These are phyloP conservation scores for Eucalyptus polyanthemos DNA, from an alignment of 345 rosid genomes.

Conservation along the genomic window DNA sequence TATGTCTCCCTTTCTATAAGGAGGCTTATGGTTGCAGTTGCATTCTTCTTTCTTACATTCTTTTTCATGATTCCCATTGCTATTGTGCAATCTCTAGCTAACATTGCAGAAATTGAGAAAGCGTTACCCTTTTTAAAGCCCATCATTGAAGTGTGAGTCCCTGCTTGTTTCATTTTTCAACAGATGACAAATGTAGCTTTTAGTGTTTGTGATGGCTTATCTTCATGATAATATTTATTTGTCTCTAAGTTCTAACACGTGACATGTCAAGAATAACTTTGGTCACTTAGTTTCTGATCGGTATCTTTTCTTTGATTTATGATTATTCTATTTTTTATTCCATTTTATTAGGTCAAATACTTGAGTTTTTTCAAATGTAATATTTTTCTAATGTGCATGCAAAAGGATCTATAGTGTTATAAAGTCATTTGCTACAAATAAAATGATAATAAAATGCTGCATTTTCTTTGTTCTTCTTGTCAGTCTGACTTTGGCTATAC, in stretches of 20 bases:
- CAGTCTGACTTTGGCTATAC: background rate
- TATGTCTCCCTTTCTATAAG: slow-evolving; percentile 72
- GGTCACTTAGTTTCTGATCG: background rate
- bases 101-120: slow-evolving; percentile 86
- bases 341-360: background rate
- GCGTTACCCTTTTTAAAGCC: slow-evolving; percentile 68
- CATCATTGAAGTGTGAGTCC: slow-evolving; percentile 65
- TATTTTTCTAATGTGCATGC: background rate
- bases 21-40: slow-evolving; percentile 51
- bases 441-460: background rate
- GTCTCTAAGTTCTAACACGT: background rate
- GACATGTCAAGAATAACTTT: background rate
- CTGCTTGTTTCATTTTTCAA: background rate
- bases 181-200: background rate
- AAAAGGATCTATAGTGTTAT: background rate
- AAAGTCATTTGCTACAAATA: background rate
- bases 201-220: background rate
- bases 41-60: slow-evolving; percentile 87
- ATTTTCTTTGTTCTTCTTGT: background rate
- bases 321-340: background rate
- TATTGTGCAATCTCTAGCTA: slow-evolving; percentile 84
- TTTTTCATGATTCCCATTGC: slow-evolving; percentile 97
- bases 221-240: background rate
- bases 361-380: background rate
- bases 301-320: background rate